phyloP scores from a whole-genome alignment of 2,329 filamentous ascomycete genomes.

The Catunica adiposa region DNA sequence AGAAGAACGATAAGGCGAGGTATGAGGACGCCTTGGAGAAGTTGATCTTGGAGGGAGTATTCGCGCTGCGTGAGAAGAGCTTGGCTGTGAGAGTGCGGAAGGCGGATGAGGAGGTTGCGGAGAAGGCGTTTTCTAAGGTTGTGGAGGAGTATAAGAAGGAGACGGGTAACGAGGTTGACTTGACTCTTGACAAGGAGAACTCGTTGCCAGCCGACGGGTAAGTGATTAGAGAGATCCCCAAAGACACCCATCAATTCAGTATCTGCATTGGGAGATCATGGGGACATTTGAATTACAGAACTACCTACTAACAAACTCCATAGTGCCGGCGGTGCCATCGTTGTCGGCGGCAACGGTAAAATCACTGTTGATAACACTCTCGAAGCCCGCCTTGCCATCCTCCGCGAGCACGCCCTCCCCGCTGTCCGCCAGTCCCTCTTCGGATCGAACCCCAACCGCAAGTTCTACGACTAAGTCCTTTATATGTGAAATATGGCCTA shows the following conservation, averaged over 20 bases:
- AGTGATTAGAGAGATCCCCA: constrained; percentile 27
- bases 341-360: constrained; percentile 73
- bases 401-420: constrained; percentile 73
- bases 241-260: too few relatives aligned
- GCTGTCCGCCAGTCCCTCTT: constrained; percentile 75
- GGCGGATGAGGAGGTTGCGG: constrained; percentile 58
- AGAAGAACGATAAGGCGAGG: constrained; percentile 49
- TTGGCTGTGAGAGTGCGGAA: constrained; percentile 60
- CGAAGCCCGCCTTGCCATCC: constrained; percentile 71
- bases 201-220: constrained; percentile 69
- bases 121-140: constrained; percentile 63
- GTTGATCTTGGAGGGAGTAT: constrained; percentile 76
- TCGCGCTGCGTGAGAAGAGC: constrained; percentile 69
- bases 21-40: constrained; percentile 65
- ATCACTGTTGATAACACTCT: constrained; percentile 99
- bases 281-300: too few relatives aligned
- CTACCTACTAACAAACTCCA: neutral
- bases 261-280: too few relatives aligned
- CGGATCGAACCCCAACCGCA: constrained; percentile 87
- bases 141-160: constrained; percentile 71
- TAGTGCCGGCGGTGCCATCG: constrained; percentile 68
- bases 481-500: neutral
- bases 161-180: constrained; percentile 49
- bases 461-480: constrained; percentile 64
- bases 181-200: constrained; percentile 62